Evolutionary conservation across 371 early-diverging fungal species (phyloP).

Genomic region (Mortierella sp.): DNA sequence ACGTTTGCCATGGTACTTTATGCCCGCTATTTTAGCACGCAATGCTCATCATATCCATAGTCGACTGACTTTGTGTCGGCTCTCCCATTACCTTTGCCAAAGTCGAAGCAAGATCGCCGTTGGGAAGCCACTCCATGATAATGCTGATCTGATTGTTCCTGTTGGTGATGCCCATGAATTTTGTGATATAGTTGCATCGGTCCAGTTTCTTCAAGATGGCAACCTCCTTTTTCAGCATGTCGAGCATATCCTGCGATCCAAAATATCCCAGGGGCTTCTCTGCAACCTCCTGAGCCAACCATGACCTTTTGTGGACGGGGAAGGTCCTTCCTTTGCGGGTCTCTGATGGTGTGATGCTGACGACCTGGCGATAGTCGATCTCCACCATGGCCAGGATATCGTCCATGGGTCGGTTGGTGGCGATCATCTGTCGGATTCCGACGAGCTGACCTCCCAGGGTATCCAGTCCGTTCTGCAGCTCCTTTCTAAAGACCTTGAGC

Average conservation of each 20-base stretch:
- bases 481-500: constrained; percentile 47
- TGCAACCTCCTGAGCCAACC: constrained; percentile 56
- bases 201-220: constrained; percentile 59
- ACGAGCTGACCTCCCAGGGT: constrained; percentile 50
- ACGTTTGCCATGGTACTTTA: neutral
- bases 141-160: constrained; percentile 51
- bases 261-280: constrained; percentile 54
- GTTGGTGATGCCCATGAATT: constrained; percentile 55
- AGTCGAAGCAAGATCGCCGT: constrained; percentile 45
- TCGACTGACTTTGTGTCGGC: neutral
- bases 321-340: constrained; percentile 55
- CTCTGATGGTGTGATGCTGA: constrained; percentile 42
- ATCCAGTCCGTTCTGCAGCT: constrained; percentile 50
- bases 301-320: constrained; percentile 54
- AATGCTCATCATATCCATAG: neutral
- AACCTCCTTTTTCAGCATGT: constrained; percentile 54
- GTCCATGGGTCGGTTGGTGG: constrained; percentile 49
- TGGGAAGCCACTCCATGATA: constrained; percentile 56
- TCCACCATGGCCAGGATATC: constrained; percentile 54
- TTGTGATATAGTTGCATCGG: constrained; percentile 53
- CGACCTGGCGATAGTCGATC: constrained; percentile 43
- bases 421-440: constrained; percentile 57
- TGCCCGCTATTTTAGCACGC: neutral
- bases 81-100: constrained; percentile 33
- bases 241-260: constrained; percentile 53